phyloP scores from a whole-genome alignment of 306 rosid genomes.

The Sphenostylis stenocarpa region DNA sequence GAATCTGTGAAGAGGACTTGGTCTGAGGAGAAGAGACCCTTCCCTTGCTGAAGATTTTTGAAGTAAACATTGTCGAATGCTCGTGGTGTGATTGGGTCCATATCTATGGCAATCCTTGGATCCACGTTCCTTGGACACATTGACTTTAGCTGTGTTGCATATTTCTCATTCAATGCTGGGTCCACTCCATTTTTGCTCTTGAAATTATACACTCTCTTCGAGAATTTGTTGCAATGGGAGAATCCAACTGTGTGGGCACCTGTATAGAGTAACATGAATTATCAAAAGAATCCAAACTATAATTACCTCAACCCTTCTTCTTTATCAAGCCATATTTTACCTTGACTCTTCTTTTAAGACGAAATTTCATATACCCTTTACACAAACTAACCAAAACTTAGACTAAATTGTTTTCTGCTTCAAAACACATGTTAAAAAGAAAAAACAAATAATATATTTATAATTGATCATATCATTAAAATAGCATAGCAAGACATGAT shows the following conservation, averaged over 20 bases:
- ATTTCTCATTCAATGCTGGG: slow-evolving; percentile 44
- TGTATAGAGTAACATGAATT: slow-evolving; percentile 27
- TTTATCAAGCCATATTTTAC: too few relatives aligned
- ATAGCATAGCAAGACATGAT: neutral
- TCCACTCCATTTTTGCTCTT: slow-evolving; percentile 44
- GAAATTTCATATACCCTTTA: neutral
- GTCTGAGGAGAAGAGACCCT: slow-evolving; percentile 73
- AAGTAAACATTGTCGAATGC: slow-evolving; percentile 58
- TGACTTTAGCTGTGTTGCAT: slow-evolving; percentile 42
- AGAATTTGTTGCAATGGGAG: slow-evolving; percentile 62
- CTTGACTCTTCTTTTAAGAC: neutral
- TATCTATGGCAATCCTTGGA: slow-evolving; percentile 68
- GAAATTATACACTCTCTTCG: slow-evolving; percentile 56
- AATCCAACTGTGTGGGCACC: slow-evolving; percentile 84
- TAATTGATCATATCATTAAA: too few relatives aligned
- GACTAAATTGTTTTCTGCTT: neutral
- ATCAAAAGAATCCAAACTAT: neutral
- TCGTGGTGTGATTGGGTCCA: slow-evolving; percentile 75
- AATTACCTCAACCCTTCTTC: neutral
- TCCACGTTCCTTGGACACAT: slow-evolving; percentile 68
- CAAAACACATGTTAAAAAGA: too few relatives aligned
- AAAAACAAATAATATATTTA: too few relatives aligned
- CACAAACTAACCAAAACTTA: neutral
- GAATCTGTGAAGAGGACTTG: slow-evolving; percentile 59
- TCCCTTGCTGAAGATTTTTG: slow-evolving; percentile 61